phyloP scores from a whole-genome alignment of 768 basidiomycete genomes.

The Podaxis mareebaensis region DNA sequence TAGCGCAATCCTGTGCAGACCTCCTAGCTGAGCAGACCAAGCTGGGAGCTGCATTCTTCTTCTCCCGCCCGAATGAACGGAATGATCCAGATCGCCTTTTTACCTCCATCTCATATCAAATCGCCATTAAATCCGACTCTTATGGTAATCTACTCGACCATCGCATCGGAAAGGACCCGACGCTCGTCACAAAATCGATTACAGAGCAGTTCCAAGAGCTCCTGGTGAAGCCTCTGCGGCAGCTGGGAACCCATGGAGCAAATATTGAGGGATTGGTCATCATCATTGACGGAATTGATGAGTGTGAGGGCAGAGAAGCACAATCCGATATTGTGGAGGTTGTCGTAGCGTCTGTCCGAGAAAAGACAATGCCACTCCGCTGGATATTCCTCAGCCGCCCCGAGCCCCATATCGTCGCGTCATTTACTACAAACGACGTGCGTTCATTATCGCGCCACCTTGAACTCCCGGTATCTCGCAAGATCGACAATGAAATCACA shows the following conservation, averaged over 20 bases:
- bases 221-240: background rate
- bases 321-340: background rate
- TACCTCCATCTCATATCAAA: background rate
- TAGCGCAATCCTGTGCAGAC: background rate
- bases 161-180: background rate
- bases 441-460: background rate
- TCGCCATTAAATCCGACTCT: background rate
- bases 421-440: background rate
- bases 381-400: background rate
- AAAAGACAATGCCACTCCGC: background rate
- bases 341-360: background rate
- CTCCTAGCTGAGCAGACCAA: background rate
- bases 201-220: background rate
- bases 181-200: background rate
- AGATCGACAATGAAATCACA: conserved; percentile 13
- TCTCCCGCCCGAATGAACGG: background rate
- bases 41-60: conserved; percentile 6
- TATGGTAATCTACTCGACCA: background rate
- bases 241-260: background rate
- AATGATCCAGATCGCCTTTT: background rate
- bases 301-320: background rate
- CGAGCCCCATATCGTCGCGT: conserved; percentile 7
- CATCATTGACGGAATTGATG: conserved; percentile 18
- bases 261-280: background rate
- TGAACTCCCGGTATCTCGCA: conserved; percentile 11